A percentile compares a stretch with the other conserved stretches of the same genome.
phyloP scores from a whole-genome alignment of 2,329 filamentous ascomycete species.

The Cucurbitaria berberidis region DNA sequence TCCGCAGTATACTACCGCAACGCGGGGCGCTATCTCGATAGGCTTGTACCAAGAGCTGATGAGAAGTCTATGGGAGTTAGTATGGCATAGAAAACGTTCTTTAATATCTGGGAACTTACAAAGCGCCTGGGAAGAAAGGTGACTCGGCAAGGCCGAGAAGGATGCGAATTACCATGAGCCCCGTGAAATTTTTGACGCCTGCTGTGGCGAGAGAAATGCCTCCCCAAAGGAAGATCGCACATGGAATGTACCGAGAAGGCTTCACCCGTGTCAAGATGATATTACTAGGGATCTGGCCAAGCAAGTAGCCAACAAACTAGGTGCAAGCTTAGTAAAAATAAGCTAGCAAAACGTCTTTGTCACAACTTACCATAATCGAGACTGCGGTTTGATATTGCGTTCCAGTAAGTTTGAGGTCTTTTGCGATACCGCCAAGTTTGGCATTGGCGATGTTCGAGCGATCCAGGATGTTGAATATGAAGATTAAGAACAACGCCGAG shows the following conservation, averaged over 20 bases:
- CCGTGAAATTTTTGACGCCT: slow-evolving; percentile 3
- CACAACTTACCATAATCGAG: no score
- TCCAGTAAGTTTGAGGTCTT: no score
- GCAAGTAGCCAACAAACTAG: slow-evolving; percentile 14
- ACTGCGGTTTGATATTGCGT: no score
- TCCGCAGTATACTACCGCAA: slow-evolving; percentile 46
- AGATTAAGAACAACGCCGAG: no score
- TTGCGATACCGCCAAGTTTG: no score
- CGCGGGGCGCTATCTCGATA: slow-evolving; percentile 47
- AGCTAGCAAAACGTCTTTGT: no score
- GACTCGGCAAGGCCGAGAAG: slow-evolving; percentile 19
- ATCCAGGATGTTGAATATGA: no score
- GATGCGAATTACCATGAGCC: slow-evolving; percentile 13
- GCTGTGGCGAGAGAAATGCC: slow-evolving; percentile 5
- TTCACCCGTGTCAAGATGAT: slow-evolving; percentile 55
- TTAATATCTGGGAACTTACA: no score
- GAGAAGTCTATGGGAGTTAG: no score
- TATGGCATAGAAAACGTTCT: no score
- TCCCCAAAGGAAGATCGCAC: slow-evolving; percentile 10
- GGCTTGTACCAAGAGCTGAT: slow-evolving; percentile 73
- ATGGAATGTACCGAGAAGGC: slow-evolving; percentile 58
- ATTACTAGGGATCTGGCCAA: slow-evolving; percentile 14
- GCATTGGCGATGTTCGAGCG: no score
- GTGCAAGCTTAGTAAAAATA: no score
- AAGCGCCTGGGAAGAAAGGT: slow-evolving; percentile 58